Evolutionary conservation across 2,329 filamentous ascomycete species (phyloP), one percentile per base, ranked within the genome.

Genomic region (Diatrype stigma): DNA sequence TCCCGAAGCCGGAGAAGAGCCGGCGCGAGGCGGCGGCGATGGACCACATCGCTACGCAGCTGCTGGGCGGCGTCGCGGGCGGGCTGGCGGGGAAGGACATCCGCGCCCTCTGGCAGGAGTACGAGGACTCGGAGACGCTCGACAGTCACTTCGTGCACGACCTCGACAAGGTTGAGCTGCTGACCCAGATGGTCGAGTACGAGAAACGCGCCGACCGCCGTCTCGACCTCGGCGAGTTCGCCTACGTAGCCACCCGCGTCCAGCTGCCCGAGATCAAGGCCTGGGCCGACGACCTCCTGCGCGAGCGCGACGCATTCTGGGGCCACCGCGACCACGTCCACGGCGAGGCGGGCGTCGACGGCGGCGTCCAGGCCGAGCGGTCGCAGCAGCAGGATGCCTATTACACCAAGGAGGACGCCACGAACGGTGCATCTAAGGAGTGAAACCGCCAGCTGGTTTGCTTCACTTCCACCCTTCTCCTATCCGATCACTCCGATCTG

Each of bases 151-250:
- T 93, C 57, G 94, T 99, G 42, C 94, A 99, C 68, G 94, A 99
- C 68, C 83, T 99, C 52, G 94, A 99, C 73, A 97, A 97, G 84
- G 85, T 99, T 69, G 94, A 99, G 74, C 75, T 99, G 58, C 73
- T 99, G 54, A 74, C 96, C 64, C 94, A 99, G 75, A 96, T 96
- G 89, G 76, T 96, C 28, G 94, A 99, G 70, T 99, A 99, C 65
- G 94, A 99, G 80, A 86, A 87, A 62, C 73, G 78, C 12, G 77
- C 82, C 46, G 72, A 84, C 50, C 82, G 82, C 26, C 71, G 74
- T 56, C 69, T 90, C 37, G 90, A 97, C 68, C 73, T 99, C 47
- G 83, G 87, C 48, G 94, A 99, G 73, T 97, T 99, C 60, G 81
- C 84, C 1, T 86, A 87, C 65, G 94, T 96, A 2, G 82, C 88